These are phyloP conservation scores for Botrytis byssoidea DNA, from an alignment of 2,329 filamentous ascomycete species.

Conservation along the genomic window DNA sequence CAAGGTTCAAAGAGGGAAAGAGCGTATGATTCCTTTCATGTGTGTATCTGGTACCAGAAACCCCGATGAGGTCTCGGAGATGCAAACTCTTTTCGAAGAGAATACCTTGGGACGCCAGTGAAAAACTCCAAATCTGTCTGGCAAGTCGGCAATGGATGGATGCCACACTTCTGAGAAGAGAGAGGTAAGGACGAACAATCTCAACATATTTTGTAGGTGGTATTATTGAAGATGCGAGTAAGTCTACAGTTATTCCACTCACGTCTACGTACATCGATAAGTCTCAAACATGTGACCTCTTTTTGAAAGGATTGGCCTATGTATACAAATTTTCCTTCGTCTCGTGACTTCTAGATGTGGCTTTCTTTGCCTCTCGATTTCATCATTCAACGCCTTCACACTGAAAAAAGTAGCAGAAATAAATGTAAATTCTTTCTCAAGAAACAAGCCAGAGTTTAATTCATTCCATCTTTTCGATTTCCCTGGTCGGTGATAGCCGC, in stretches of 20 bases:
- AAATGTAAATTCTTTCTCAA: not conserved
- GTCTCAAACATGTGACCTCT: not conserved
- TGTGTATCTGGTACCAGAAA: not conserved
- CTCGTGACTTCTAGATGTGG: not conserved
- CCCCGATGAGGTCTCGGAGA: not conserved
- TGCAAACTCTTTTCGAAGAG: not conserved
- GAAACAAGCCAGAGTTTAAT: not conserved
- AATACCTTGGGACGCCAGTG: not conserved
- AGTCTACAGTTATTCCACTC: not conserved
- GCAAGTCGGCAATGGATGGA: not conserved
- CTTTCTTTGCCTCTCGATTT: not conserved
- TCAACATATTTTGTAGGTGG: not conserved
- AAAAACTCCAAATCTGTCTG: not conserved
- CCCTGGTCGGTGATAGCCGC: not conserved
- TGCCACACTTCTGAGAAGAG: not conserved
- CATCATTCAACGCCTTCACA: not conserved
- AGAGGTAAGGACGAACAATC: not conserved
- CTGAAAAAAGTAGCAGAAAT: not conserved
- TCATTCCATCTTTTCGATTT: not conserved
- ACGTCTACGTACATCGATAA: not conserved
- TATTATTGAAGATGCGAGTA: not conserved
- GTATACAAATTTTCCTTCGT: not conserved
- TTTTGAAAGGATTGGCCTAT: not conserved
- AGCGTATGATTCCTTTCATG: not conserved
- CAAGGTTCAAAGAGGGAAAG: not conserved